These are phyloP conservation scores for Talaromyces sp. DNA, from an alignment of 2,329 filamentous ascomycete species.

Conservation along the genomic window DNA sequence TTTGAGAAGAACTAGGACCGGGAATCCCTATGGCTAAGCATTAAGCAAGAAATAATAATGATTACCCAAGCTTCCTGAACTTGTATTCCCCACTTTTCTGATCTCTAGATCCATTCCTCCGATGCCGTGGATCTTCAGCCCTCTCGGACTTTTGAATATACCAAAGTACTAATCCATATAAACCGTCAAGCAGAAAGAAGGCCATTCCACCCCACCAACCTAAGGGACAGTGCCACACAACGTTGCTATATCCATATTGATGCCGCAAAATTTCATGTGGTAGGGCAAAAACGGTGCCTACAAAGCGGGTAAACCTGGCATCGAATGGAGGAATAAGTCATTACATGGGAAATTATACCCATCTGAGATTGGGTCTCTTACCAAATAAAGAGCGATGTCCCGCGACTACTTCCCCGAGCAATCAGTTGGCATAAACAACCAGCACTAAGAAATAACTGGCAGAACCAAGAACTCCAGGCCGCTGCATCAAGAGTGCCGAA, in stretches of 20 bases:
- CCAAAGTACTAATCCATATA: too few relatives aligned
- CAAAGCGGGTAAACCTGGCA: neutral
- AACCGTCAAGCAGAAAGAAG: neutral
- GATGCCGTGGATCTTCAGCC: too few relatives aligned
- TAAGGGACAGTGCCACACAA: neutral
- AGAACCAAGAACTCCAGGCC: neutral
- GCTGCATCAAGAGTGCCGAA: neutral
- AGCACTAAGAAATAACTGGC: neutral
- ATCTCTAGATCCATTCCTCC: too few relatives aligned
- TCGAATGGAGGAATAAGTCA: neutral
- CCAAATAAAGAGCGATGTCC: neutral
- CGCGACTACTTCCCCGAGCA: neutral
- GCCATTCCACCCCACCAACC: neutral
- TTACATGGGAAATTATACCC: neutral
- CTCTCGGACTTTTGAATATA: too few relatives aligned
- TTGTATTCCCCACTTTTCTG: too few relatives aligned
- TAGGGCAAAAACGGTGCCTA: neutral
- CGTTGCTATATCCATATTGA: neutral
- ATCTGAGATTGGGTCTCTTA: neutral
- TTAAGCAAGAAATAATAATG: too few relatives aligned
- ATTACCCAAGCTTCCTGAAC: too few relatives aligned
- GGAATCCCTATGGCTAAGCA: too few relatives aligned
- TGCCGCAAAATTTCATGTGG: neutral
- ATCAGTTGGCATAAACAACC: neutral
- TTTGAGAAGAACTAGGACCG: too few relatives aligned